Base-by-base conservation (phyloP, 176 grass and related monocot species). In the Oryza meyeriana region DNA sequence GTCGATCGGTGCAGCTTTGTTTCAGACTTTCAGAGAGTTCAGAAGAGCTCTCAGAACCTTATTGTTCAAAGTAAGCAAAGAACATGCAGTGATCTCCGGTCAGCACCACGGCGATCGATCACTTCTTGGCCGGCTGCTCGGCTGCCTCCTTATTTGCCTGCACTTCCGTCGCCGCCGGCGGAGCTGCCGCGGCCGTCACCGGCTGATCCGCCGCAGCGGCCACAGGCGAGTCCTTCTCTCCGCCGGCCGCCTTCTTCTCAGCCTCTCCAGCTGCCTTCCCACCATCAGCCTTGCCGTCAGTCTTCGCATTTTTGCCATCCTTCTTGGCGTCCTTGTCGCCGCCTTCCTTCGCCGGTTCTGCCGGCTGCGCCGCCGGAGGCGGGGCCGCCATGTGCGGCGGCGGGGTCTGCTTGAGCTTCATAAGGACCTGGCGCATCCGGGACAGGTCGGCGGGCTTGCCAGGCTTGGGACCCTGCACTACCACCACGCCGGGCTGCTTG, bases 361-460 rank as follows among this genome's bases (percentile, higher is more conserved):
- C 48, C 45, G 45, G 12, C 45, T 14, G 50, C 71, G 33, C 55
- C 47, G 64, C 50, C 3, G 72, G 70, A 0, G 69, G 79, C 0
- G 86, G 75, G 10, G 86, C 87, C 61, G 63, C 88, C 93, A 95
- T 92, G 75, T 92, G 93, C 12, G 39, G 26, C 2, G 93, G 93
- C 3, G 82, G 90, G 9, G 38, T 90, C 13, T 92, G 82, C 87
- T 90, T 95, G 26, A 95, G 85, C 32, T 86, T 95, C 26, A 38
- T 6, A 38, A 95, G 83, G 66, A 81, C 68, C 57, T 90, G 90
- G 73, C 87, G 90, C 87, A 95, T 87, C 40, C 93, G 83, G 50
- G 84, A 87, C 14, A 95, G 90, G n/a, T 92, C 90, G 18, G 93
- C 86, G 10, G 85, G 71, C 76, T 95, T 95, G 10, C 93, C 93